phyloP scores from a whole-genome alignment of 1,284 basidiomycete genomes.

The Blastosporella zonata region DNA sequence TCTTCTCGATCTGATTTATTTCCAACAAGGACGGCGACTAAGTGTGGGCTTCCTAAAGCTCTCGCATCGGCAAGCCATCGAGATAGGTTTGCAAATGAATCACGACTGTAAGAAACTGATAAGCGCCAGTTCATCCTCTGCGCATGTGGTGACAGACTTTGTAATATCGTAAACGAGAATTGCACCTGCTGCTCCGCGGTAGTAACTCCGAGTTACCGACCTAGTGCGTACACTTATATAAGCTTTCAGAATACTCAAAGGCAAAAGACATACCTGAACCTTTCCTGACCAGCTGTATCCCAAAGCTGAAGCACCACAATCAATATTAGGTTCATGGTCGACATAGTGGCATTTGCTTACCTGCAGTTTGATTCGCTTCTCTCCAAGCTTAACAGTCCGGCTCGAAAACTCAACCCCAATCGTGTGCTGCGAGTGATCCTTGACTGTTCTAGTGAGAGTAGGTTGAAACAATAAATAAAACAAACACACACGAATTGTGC shows the following conservation, averaged over 20 bases:
- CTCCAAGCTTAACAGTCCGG: slow-evolving; percentile 83
- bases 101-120: slow-evolving; percentile 48
- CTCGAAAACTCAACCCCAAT: slow-evolving; percentile 97
- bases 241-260: background rate
- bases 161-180: slow-evolving; percentile 97
- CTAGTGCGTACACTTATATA: slow-evolving; percentile 35
- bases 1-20: slow-evolving; percentile 96
- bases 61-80: slow-evolving; percentile 92
- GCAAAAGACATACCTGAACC: slow-evolving; percentile 65
- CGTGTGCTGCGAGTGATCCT: slow-evolving; percentile 95
- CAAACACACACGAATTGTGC: slow-evolving; percentile 81
- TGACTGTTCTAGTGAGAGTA: slow-evolving; percentile 57
- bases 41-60: slow-evolving; percentile 83
- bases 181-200: slow-evolving; percentile 92
- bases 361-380: slow-evolving; percentile 93
- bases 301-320: slow-evolving; percentile 61
- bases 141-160: slow-evolving; percentile 51
- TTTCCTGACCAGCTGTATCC: slow-evolving; percentile 97
- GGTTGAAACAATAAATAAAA: slow-evolving; percentile 6
- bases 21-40: slow-evolving; percentile 90
- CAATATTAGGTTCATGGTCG: slow-evolving; percentile 15
- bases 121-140: slow-evolving; percentile 1
- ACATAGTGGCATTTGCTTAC: slow-evolving; percentile 39
- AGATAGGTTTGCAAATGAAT: slow-evolving; percentile 78
- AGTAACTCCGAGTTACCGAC: slow-evolving; percentile 97